Base-by-base conservation (phyloP, 2,329 filamentous ascomycete genomes). In the Ophiosphaerella narmari region DNA sequence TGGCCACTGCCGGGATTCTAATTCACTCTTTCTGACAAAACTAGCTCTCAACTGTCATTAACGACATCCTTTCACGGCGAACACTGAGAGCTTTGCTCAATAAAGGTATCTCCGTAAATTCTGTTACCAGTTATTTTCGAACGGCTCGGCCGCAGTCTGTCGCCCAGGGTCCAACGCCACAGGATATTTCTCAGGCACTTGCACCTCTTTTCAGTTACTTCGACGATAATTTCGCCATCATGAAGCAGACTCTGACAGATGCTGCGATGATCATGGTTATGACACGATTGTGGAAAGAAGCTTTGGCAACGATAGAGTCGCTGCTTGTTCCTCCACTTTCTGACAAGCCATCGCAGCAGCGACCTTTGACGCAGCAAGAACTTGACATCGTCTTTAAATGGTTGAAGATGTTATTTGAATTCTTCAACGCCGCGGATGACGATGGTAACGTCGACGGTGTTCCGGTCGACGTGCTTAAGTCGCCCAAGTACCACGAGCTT, bases 261-360 rank as follows among this genome's bases (percentile, higher is more conserved):
- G 87, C 91, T 49, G 95, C 94, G n/a, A 97, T 99, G 93, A 86
- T 92, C 63, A 92, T 94, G 70, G 94, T 99, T 63, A 99, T 99
- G 94, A 95, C 91, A 18, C 86, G 94, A 38, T 77, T 99, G 5
- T 99, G 94, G 94, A 99, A 99, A 75, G 94, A 99, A 73, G 92
- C 96, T 0, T 81, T 99, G 13, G 86, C 92, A 62, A 95, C 93
- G 1, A 89, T 97, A 57, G 94, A 99, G 75, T 84, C 84, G 33
- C 80, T 99, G 14, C 82, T 99, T 34, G 93, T 99, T 3, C 94
- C 94, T 14, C 94, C 94, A 7, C 78, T 99, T 8, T 97, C 92
- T 6, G 94, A 99, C 72, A 99, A 99, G 70, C 90, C 88, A 4
- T 96, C 91, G 1, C 83, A 84, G 52, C 93, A 99, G 71, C 87